Base-by-base conservation (phyloP, 2,329 filamentous ascomycete genomes). In the Exophiala phaeomuriformis region DNA sequence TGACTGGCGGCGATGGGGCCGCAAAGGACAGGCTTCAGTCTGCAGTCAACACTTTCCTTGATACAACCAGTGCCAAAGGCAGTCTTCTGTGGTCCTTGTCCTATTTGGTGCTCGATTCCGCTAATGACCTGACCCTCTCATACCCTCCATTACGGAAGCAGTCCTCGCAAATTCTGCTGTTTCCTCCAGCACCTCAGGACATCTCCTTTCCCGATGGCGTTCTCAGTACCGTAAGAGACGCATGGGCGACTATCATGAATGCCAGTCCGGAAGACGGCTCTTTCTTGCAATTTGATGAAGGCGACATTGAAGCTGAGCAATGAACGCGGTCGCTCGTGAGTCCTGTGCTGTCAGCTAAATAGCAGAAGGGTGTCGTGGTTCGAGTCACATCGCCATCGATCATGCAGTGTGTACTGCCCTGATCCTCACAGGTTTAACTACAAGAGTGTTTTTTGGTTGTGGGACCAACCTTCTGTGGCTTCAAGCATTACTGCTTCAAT, bases 151-250 rank as follows among this genome's bases (percentile, higher is more conserved):
- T 43, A 30, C 19, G 48, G 36, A 55, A 53, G 39, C 12, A 49
- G 42, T 36, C 51, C 8, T 56, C 71, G 72, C 19, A 68, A 71
- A 28, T 82, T 12, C 69, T 84, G 41, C 68, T 72, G 1, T 81
- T 93, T 55, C 76, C 82, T 3, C 72, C 79, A 1, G 66, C 81
- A 0, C 75, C 81, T 2, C 69, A 84, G 5, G 83, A 86, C 58
- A 76, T 94, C 5, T 78, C 85, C 0, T 87, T 95, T 59, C 81
- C 89, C 62, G 91, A 96, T 61, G 65, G 71, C 0, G 72, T 82
- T 1, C 69, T 96, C 6, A 78, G 82, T 4, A 69, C 80, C 29
- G 86, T 95, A 1, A 80, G 80, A 55, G 69, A 78, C 6, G 81
- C 83, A 4, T 97, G 90, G 90, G 74, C 78, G 56, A 71, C 74